A percentile compares a stretch with the other conserved stretches of the same genome.
Evolutionary conservation across 371 early-diverging fungal species (phyloP).

Genomic region (Lichtheimia ornata): DNA sequence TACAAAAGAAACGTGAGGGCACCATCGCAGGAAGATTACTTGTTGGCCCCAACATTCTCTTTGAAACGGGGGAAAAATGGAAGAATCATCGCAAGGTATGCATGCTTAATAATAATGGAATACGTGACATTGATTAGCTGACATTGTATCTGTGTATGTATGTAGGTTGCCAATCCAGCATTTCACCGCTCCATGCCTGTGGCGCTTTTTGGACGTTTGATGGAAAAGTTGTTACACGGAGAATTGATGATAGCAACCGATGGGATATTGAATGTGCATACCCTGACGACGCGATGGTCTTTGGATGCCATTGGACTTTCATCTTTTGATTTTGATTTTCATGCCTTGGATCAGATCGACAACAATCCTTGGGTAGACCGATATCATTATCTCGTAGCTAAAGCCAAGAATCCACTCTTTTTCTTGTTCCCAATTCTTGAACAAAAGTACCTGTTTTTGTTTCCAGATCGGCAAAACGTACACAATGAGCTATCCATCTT

Average conservation of each 20-base stretch:
- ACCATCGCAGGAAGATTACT: constrained; percentile 17
- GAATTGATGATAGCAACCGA: neutral
- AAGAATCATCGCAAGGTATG: constrained; percentile 28
- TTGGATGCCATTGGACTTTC: constrained; percentile 38
- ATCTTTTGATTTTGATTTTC: constrained; percentile 39
- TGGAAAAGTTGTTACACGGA: constrained; percentile 20
- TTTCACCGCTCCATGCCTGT: constrained; percentile 45
- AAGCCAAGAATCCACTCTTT: constrained; percentile 17
- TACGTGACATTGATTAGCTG: neutral
- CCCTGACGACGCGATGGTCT: constrained; percentile 23
- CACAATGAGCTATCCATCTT: constrained; percentile 35
- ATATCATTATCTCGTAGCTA: constrained; percentile 20
- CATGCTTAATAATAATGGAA: no score
- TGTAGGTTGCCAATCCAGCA: constrained; percentile 40
- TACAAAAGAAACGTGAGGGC: neutral
- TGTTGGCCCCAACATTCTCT: constrained; percentile 22
- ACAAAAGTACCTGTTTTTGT: constrained; percentile 9
- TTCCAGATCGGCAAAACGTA: constrained; percentile 27
- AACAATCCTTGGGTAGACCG: constrained; percentile 12
- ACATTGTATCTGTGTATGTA: neutral
- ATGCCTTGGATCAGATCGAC: constrained; percentile 12
- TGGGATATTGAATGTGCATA: no score
- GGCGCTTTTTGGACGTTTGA: constrained; percentile 27
- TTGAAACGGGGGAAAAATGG: constrained; percentile 26
- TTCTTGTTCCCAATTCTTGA: constrained; percentile 26